Base-by-base conservation (phyloP, 73 alveolate genomes). In the Paramecium bursaria region DNA sequence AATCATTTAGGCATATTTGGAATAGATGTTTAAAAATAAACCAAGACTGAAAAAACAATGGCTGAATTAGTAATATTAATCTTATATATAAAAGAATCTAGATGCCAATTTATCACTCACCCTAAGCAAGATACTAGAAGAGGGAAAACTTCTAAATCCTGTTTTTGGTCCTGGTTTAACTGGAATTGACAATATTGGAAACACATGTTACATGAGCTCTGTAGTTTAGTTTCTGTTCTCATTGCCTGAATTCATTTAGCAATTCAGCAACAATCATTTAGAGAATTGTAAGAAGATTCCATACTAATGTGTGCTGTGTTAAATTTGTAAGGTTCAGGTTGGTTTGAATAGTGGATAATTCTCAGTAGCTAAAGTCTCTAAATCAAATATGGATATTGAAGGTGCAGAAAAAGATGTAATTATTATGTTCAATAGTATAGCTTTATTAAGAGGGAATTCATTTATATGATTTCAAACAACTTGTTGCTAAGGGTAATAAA, bases 171-270 rank as follows among this genome's bases (percentile, higher is more conserved):
- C 98, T 5, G 99, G 98, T 42, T 80, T 76, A 60, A 98, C 99
- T 35, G 99, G 99, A 9, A 76, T 98, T 74, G 98, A 95, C 85
- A 98, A 98, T 85, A 86, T 98, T 3, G 99, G 99, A 6, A 97
- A 98, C 79, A 92, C 99, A 7, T 98, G 99, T 89, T 98, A 98
- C 87, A 92, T 98, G 98, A 97, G 96, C 89, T 94, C 99, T 5
- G 95, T 97, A 2, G 75, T 98, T 25, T 97, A 98, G 87, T 90
- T 93, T 21, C 90, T 98, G 27, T 95, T 98, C 85, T 86, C 96
- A 19, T 74, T 95, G 29, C 99, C 98, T 13, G 97, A 94, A 55
- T 97, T 96, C 85, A 88, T 85, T 86, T 74, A 91, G 47, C 74
- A 87, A 60, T 97, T 88, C 88, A 80, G 46, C 49, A 90, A 80